Evolutionary conservation across 2,329 filamentous ascomycete species (phyloP).

Genomic region (Herpomyces periplanetae): DNA sequence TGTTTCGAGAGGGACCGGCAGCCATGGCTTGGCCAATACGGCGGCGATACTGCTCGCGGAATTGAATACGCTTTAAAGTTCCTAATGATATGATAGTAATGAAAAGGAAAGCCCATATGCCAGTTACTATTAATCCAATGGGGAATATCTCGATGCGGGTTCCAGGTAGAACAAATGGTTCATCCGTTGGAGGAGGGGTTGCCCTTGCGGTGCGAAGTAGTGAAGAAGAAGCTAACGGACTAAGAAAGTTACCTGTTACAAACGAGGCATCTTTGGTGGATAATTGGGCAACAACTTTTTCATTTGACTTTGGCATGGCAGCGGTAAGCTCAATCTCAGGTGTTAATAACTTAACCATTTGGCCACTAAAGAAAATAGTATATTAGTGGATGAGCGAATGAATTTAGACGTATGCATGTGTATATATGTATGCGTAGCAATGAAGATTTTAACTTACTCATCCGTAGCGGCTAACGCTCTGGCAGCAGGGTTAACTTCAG

Average conservation of each 20-base stretch:
- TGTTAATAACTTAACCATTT: slow-evolving; percentile 21
- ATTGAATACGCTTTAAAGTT: slow-evolving; percentile 22
- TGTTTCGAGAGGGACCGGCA: too few species aligned
- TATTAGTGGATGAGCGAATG: too few species aligned
- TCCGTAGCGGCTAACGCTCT: slow-evolving; percentile 17
- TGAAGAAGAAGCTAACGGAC: slow-evolving; percentile 13
- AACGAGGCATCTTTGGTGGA: slow-evolving; percentile 29
- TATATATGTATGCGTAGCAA: too few species aligned
- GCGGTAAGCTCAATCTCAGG: slow-evolving; percentile 25
- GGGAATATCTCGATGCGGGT: slow-evolving; percentile 26
- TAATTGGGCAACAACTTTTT: slow-evolving; percentile 18
- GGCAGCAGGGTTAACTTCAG: too few species aligned
- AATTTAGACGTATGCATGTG: too few species aligned
- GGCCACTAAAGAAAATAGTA: slow-evolving; percentile 12
- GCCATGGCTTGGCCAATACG: too few species aligned
- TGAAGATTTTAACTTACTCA: slow-evolving; percentile 15
- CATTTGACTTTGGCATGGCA: slow-evolving; percentile 11
- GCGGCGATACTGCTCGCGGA: slow-evolving; percentile 21
- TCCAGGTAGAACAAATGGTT: slow-evolving; percentile 26
- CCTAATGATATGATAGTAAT: slow-evolving; percentile 18
- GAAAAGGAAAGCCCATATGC: slow-evolving; percentile 18
- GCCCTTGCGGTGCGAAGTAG: slow-evolving; percentile 9
- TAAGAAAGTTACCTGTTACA: slow-evolving; percentile 25
- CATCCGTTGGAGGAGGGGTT: slow-evolving; percentile 8
- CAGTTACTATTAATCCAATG: slow-evolving; percentile 23